A percentile compares a stretch with the other conserved stretches of the same genome.
Conservation (phyloP, 1,284 basidiomycete genomes). For the Moesziomyces parantarcticus region DNA sequence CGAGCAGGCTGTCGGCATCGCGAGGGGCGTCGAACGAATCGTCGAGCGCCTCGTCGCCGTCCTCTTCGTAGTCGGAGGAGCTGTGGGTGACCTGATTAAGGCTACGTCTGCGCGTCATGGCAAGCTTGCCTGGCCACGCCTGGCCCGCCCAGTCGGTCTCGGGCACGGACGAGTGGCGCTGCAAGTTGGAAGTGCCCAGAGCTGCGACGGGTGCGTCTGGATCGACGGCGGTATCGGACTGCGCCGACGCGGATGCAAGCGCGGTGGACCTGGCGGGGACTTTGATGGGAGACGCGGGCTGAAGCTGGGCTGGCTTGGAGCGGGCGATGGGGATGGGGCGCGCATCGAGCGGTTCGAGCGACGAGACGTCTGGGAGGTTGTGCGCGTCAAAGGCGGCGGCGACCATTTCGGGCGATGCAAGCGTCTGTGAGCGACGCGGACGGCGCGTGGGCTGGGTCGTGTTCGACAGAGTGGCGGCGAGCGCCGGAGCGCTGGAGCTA, state of each 20-base stretch:
- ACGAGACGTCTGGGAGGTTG: slow-evolving; percentile 22
- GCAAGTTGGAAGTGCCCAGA: slow-evolving; percentile 11
- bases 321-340: slow-evolving; percentile 35
- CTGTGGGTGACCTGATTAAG: slow-evolving; percentile 28
- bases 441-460: slow-evolving; percentile 3
- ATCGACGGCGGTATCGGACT: background rate
- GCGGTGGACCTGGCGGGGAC: slow-evolving; percentile 5
- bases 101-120: slow-evolving; percentile 40
- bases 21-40: slow-evolving; percentile 14
- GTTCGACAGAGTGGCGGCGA: background rate
- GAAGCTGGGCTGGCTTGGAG: slow-evolving; percentile 4
- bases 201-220: slow-evolving; percentile 4
- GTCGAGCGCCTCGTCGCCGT: slow-evolving; percentile 25
- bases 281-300: slow-evolving; percentile 7
- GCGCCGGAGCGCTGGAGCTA: slow-evolving; percentile 18
- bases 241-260: background rate
- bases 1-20: background rate
- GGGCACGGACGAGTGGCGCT: slow-evolving; percentile 48
- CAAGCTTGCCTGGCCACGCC: slow-evolving; percentile 29
- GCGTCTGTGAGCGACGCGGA: slow-evolving; percentile 34
- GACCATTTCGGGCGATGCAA: slow-evolving; percentile 39
- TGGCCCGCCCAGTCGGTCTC: slow-evolving; percentile 37
- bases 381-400: slow-evolving; percentile 26
- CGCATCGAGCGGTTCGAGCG: slow-evolving; percentile 40
- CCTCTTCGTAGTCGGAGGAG: slow-evolving; percentile 47